These are phyloP conservation scores for Neurospora hispaniola DNA, from an alignment of 495 filamentous ascomycete genomes.

Conservation along the genomic window DNA sequence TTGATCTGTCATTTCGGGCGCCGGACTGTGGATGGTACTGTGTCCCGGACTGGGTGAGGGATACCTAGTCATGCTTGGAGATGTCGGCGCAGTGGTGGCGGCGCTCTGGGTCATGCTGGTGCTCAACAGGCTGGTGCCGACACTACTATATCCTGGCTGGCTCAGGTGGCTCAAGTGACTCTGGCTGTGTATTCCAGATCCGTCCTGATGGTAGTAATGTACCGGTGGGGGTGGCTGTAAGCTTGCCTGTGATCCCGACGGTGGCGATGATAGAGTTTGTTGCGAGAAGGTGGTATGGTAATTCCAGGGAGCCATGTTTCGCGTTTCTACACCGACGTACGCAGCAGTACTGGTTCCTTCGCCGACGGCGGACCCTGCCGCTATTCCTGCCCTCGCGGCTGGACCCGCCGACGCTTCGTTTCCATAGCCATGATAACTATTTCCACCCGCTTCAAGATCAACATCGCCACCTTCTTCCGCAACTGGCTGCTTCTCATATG, in stretches of 20 bases:
- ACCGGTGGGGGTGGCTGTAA: neutral
- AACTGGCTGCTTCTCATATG: conserved; percentile 26
- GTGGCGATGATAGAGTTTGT: neutral
- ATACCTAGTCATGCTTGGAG: neutral
- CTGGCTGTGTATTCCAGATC: neutral
- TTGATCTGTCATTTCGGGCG: neutral
- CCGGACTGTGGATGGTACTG: neutral
- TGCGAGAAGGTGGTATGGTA: neutral
- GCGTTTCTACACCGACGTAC: neutral
- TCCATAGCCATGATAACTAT: neutral
- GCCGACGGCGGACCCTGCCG: neutral
- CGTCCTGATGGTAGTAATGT: neutral
- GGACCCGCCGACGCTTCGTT: neutral
- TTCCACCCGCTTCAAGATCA: neutral
- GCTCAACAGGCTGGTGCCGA: neutral
- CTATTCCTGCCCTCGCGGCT: neutral
- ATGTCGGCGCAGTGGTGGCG: neutral
- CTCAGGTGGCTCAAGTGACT: neutral
- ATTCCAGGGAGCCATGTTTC: neutral
- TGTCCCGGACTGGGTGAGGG: neutral
- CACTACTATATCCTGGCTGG: neutral
- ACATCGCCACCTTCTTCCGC: neutral
- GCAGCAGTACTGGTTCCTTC: neutral
- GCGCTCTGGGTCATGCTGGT: neutral
- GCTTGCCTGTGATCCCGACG: neutral